These are phyloP conservation scores for Aureobasidium sp. DNA, from an alignment of 2,329 filamentous ascomycete genomes.

Conservation along the genomic window DNA sequence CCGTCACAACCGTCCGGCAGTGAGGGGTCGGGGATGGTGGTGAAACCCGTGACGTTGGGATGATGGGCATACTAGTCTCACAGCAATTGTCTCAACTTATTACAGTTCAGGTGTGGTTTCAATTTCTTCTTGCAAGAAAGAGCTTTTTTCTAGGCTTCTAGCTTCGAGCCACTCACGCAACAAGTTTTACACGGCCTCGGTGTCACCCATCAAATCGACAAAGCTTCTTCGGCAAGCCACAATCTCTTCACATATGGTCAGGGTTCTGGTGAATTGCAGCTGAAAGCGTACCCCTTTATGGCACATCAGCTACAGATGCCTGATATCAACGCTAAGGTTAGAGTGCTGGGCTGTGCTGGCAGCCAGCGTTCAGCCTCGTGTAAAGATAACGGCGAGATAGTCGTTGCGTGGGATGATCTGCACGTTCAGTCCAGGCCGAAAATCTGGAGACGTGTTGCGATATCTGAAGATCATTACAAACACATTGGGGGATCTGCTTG, in stretches of 20 bases:
- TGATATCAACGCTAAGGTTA: not conserved
- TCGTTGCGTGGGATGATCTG: slow-evolving; percentile 12
- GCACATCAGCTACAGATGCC: not conserved
- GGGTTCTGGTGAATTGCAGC: not conserved
- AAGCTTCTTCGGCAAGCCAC: slow-evolving; percentile 5
- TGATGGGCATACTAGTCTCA: not conserved
- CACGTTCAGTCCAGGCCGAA: not conserved
- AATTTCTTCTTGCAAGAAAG: not conserved
- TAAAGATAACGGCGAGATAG: slow-evolving; percentile 9
- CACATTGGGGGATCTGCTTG: not conserved
- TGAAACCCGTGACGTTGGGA: slow-evolving; percentile 6
- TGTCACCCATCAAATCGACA: not conserved
- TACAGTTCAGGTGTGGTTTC: slow-evolving; percentile 9
- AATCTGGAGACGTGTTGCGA: slow-evolving; percentile 6
- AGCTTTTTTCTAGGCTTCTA: not conserved
- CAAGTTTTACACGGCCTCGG: not conserved
- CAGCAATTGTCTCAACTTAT: slow-evolving; percentile 9
- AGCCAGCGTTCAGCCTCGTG: not conserved
- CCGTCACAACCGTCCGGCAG: slow-evolving; percentile 2
- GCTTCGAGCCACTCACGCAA: not conserved
- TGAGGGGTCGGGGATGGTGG: not conserved
- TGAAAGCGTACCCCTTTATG: not conserved
- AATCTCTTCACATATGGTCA: not conserved
- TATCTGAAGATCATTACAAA: slow-evolving; percentile 1
- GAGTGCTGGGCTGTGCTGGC: not conserved